Base-by-base conservation (phyloP, 2,329 filamentous ascomycete genomes). In the Albophoma yamanashiensis region DNA sequence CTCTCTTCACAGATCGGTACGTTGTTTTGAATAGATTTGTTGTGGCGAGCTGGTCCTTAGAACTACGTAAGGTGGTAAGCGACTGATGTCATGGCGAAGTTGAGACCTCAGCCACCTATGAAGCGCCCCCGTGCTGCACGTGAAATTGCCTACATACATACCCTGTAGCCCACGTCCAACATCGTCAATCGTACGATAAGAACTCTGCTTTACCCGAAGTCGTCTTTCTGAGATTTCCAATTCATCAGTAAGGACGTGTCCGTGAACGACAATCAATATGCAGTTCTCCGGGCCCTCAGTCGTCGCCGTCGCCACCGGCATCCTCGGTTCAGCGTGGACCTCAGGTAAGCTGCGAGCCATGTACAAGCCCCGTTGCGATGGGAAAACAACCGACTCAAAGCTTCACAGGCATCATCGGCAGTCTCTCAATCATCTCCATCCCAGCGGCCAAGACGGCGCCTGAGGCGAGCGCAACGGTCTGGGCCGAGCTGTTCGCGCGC, bases 281-380 rank as follows among this genome's bases (percentile, higher is more conserved):
- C 63, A 66, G n/a, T 50, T 68, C 31, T 62, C 71, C 2, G 65
- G 66, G 15, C 69, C 70, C 1, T 65, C 71, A 8, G 67, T 74
- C 20, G 31, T 75, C 52, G 73, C 73, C 31, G 68, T 71, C 34
- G 70, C 74, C 34, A 73, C 70, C n/a, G 74, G 74, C 61, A 67
- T 76, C 31, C 59, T 73, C 38, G 72, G 73, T 43, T 74, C 74
- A 22, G 70, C 71, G 14, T 76, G 73, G 72, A 65, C 67, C 50
- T 71, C 74, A 14, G 74, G 74, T 74, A 65, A 6, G 39, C 3
- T 22, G 17, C 36, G 3, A 22, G 31, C 40, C 38, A 36, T 55
- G 43, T 36, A 60, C 64, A 55, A 63, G 47, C 38, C 38, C 42
- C 43, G 38, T 8, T 4, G 12, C 4, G 20, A 9, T 4, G 20